Conservation (phyloP, 1,284 basidiomycete species). For the Rhizoctonia solani region DNA sequence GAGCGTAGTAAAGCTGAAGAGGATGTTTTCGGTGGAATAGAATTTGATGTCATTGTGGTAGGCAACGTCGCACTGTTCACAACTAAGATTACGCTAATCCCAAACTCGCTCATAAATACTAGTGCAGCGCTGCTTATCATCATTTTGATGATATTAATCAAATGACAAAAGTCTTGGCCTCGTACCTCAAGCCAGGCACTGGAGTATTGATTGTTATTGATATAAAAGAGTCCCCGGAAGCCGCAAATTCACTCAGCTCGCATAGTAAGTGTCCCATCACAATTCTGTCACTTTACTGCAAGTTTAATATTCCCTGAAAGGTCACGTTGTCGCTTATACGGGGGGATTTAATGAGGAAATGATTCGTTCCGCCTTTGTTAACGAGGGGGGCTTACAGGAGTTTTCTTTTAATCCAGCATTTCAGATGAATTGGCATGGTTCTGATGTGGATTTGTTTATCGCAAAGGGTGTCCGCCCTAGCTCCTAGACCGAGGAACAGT, state of each 20-base stretch:
- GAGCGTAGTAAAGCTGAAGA: slow-evolving; percentile 45
- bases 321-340: slow-evolving; percentile 57
- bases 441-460: slow-evolving; percentile 53
- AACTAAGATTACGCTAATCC: not conserved
- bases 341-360: slow-evolving; percentile 55
- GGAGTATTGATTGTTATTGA: slow-evolving; percentile 66
- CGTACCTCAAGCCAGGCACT: slow-evolving; percentile 59
- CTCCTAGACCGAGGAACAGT: no score
- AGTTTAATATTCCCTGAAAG: not conserved
- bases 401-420: slow-evolving; percentile 48
- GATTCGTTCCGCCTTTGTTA: slow-evolving; percentile 54
- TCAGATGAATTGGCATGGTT: slow-evolving; percentile 46
- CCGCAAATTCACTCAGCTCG: slow-evolving; percentile 39
- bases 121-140: slow-evolving; percentile 73
- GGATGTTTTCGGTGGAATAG: slow-evolving; percentile 54
- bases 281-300: slow-evolving; percentile 40
- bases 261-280: slow-evolving; percentile 42
- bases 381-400: slow-evolving; percentile 51
- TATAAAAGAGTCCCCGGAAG: slow-evolving; percentile 44
- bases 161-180: slow-evolving; percentile 57
- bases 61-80: not conserved
- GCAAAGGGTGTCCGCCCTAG: slow-evolving; percentile 50
- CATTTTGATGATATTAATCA: slow-evolving; percentile 60
- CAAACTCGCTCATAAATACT: not conserved
- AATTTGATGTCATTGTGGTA: slow-evolving; percentile 67